Evolutionary conservation across 1,139 yeast genomes (phyloP).

Genomic region (Blastobotrys illinoisensis): DNA sequence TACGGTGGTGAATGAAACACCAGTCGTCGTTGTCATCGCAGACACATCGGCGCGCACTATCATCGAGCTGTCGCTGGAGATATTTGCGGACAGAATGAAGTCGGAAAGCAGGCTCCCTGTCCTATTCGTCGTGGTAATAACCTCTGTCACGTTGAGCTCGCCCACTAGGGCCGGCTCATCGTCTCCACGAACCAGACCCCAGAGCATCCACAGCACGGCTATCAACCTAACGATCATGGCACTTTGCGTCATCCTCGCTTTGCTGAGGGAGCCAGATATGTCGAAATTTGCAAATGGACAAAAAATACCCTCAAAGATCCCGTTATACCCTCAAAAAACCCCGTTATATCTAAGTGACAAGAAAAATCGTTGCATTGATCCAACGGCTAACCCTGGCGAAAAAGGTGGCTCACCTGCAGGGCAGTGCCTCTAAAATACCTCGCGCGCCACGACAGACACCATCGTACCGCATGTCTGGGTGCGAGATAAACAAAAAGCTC

Average conservation of each 20-base stretch:
- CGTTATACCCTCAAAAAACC: not conserved
- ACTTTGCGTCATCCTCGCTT: not conserved
- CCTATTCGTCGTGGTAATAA: conserved; percentile 20
- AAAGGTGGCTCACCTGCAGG: not conserved
- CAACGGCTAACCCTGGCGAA: not conserved
- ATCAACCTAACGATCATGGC: not conserved
- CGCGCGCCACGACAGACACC: not conserved
- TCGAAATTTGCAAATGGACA: not conserved
- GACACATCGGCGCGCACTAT: conserved; percentile 21
- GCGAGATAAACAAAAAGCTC: not conserved
- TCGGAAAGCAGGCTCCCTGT: conserved; percentile 13
- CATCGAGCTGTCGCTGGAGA: conserved; percentile 12
- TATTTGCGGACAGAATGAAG: conserved; percentile 15
- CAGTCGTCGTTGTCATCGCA: conserved; percentile 23
- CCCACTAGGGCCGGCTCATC: conserved; percentile 16
- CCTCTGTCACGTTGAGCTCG: conserved; percentile 14
- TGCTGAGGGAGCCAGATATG: not conserved
- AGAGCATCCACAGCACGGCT: not conserved
- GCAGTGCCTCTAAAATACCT: not conserved
- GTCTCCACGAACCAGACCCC: not conserved
- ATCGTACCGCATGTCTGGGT: not conserved
- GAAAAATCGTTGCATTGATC: not conserved
- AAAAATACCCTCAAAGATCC: no score
- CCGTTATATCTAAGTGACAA: not conserved
- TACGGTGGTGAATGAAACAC: conserved; percentile 17